Conservation (phyloP, 208 protist genomes). For the Trypanosoma congolense region DNA sequence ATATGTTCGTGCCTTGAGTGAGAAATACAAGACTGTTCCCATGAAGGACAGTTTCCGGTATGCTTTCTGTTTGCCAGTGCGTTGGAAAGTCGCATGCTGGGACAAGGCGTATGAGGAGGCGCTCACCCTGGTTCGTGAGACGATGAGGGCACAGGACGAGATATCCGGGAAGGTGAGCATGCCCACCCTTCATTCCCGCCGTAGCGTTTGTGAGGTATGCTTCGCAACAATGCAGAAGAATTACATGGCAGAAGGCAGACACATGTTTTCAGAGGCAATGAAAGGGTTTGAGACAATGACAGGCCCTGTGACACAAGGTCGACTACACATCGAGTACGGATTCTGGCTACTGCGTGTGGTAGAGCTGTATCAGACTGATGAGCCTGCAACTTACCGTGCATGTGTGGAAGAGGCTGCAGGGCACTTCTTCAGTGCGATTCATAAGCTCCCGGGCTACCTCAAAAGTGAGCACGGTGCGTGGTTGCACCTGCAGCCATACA, state of each 20-base stretch:
- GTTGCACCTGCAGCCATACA: constrained; percentile 76
- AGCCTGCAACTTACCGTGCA: constrained; percentile 30
- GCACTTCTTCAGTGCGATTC: constrained; percentile 65
- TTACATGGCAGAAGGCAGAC: constrained; percentile 36
- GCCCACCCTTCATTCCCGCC: constrained; percentile 41
- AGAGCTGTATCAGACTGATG: constrained; percentile 18
- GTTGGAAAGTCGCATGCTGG: constrained; percentile 70
- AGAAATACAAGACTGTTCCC: constrained; percentile 32
- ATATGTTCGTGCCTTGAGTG: constrained; percentile 31
- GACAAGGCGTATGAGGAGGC: constrained; percentile 41
- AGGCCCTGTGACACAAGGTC: constrained; percentile 53
- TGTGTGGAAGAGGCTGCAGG: constrained; percentile 59
- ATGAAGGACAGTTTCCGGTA: constrained; percentile 63
- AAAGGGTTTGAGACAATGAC: constrained; percentile 44
- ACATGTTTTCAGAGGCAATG: constrained; percentile 36
- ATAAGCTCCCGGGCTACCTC: constrained; percentile 56
- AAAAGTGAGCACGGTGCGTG: constrained; percentile 73
- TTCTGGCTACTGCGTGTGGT: constrained; percentile 63
- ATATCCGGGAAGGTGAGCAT: constrained; percentile 20
- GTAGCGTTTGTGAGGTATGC: constrained; percentile 45
- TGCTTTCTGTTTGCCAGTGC: constrained; percentile 65
- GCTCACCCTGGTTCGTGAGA: constrained; percentile 38
- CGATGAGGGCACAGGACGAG: constrained; percentile 25
- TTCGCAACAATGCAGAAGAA: constrained; percentile 38
- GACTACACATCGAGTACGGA: constrained; percentile 62